Conservation (phyloP, 1,284 basidiomycete species). For the Ceratorhiza oryzae-sativae region DNA sequence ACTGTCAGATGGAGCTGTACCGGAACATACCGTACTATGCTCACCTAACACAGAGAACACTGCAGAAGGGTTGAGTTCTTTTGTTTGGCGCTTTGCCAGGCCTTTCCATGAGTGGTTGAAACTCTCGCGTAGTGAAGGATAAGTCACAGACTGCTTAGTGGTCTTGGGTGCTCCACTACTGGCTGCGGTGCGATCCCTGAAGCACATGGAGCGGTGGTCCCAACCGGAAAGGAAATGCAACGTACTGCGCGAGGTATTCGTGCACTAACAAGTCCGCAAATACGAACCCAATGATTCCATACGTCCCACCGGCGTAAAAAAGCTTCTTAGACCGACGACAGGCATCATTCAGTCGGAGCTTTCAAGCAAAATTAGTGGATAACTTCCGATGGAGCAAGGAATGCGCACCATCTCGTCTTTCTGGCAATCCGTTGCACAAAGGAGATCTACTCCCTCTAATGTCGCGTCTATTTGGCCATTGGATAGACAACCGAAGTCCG, state of each 20-base stretch:
- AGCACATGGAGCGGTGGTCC: background rate
- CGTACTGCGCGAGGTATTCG: slow-evolving; percentile 83
- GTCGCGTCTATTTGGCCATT: slow-evolving; percentile 61
- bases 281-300: slow-evolving; percentile 92
- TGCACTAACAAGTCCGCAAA: slow-evolving; percentile 91
- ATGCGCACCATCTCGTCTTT: slow-evolving; percentile 72
- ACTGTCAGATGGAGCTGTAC: background rate
- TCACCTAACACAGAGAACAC: slow-evolving; percentile 77
- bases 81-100: slow-evolving; percentile 75
- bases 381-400: background rate
- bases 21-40: slow-evolving; percentile 44
- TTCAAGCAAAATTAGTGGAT: slow-evolving; percentile 39
- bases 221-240: slow-evolving; percentile 38
- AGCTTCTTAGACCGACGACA: slow-evolving; percentile 75
- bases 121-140: slow-evolving; percentile 69
- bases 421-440: slow-evolving; percentile 82
- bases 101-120: slow-evolving; percentile 73
- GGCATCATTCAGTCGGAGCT: slow-evolving; percentile 80
- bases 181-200: slow-evolving; percentile 57
- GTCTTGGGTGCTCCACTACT: slow-evolving; percentile 56
- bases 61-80: slow-evolving; percentile 75
- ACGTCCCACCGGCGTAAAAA: slow-evolving; percentile 88
- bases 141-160: slow-evolving; percentile 68
- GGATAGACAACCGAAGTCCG: slow-evolving; percentile 58
- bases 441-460: slow-evolving; percentile 68